Base-by-base conservation (phyloP, 208 protist species). In the Trypanosoma scelopori region DNA sequence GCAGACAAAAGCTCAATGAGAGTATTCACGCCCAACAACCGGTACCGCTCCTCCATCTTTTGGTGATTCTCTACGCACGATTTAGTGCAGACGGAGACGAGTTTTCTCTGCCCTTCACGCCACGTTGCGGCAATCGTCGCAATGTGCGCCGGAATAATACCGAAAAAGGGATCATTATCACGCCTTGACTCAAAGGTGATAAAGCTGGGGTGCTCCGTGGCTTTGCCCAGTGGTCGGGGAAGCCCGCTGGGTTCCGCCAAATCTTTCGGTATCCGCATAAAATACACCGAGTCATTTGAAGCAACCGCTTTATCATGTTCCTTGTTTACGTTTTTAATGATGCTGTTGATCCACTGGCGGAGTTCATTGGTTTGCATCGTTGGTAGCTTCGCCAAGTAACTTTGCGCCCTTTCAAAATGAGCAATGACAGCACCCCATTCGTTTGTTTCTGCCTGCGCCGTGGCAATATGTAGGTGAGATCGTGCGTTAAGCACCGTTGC, bases 131-230 rank as follows among this genome's bases (percentile, higher is more conserved):
- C 84, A 25, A 63, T 67, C 16, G 66, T 60, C 15, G 83, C 85
- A 65, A 92, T 86, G 70, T 95, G 84, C 4, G 81, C 74, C 0
- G 87, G 86, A 48, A 93, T 56, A 64, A 95, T 93, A 49, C 90
- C 90, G 62, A 95, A 93, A 56, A 95, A 95, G 1, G 90, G 87
- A 63, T 95, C 90, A 13, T 75, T 71, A 42, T 71, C 87, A 15
- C 84, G 77, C 49, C 76, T 84, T 30, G 81, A 89, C 37, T 81
- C 71, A 43, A 85, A 83, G 39, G 59, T 56, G 18, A 82, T 72
- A 50, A 94, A 82, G 64, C 76, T 77, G 7, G 53, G 12, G 64
- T 84, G 80, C 53, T 72, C 71, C 1, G 76, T 89, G 3, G 85
- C 64, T 47, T 82, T 78, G 27, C 90, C 90, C 4, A 95, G 69